A percentile compares a stretch with the other conserved stretches of the same genome.
Conservation (phyloP, 1,284 basidiomycete genomes). For the Irpex rosettiformis region DNA sequence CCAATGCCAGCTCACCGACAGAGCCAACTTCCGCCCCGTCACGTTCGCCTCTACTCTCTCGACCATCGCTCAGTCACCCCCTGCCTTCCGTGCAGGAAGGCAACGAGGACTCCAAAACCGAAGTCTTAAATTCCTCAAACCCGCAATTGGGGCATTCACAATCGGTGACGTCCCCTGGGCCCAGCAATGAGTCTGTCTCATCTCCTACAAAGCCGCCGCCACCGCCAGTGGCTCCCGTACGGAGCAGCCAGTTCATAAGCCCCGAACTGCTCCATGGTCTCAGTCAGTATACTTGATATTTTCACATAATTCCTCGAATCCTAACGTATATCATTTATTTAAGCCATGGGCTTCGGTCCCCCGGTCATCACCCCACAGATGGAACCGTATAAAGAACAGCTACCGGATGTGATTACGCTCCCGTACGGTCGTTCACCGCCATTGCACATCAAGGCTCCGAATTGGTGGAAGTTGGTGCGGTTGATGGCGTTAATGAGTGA, state of each 20-base stretch:
- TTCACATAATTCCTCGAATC: neutral
- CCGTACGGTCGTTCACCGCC: constrained; percentile 65
- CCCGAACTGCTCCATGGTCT: constrained; percentile 57
- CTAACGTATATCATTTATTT: neutral
- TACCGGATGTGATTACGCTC: constrained; percentile 70
- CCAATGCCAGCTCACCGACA: neutral
- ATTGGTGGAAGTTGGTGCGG: constrained; percentile 68
- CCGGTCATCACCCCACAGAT: constrained; percentile 51
- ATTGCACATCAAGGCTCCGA: constrained; percentile 67
- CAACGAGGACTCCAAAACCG: neutral
- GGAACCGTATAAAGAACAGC: constrained; percentile 43
- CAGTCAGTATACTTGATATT: constrained; percentile 44
- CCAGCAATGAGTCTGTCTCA: neutral
- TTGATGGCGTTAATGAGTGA: constrained; percentile 67
- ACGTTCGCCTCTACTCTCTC: neutral
- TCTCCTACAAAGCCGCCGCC: neutral
- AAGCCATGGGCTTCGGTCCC: constrained; percentile 62
- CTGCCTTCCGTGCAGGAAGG: constrained; percentile 3
- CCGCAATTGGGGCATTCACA: neutral
- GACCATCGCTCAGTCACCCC: neutral
- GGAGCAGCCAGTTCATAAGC: constrained; percentile 57
- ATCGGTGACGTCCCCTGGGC: neutral
- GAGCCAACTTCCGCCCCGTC: neutral
- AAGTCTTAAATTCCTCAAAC: neutral
- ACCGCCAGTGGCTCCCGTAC: constrained; percentile 20